A percentile compares a stretch with the other conserved stretches of the same genome.
These are phyloP conservation scores for Verticillium isaacii DNA, from an alignment of 2,329 filamentous ascomycete genomes.

Conservation along the genomic window DNA sequence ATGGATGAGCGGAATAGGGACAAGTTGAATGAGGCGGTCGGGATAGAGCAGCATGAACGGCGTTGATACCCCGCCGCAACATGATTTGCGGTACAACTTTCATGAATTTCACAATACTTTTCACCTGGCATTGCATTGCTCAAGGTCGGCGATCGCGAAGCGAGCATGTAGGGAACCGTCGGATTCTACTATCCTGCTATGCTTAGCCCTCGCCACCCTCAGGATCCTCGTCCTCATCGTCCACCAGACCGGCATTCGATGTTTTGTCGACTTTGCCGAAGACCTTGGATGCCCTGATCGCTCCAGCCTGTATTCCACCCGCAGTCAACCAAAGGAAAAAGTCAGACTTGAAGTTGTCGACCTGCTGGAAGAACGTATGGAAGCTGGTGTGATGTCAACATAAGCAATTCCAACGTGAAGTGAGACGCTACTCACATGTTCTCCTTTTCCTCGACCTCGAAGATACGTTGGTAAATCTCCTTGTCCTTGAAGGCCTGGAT, in stretches of 20 bases:
- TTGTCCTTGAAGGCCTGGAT: conserved; percentile 86
- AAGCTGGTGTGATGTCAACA: conserved; percentile 46
- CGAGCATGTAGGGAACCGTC: neutral
- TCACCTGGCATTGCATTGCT: neutral
- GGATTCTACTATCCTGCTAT: neutral
- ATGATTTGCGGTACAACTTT: neutral
- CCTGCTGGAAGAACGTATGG: conserved; percentile 73
- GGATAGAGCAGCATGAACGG: neutral
- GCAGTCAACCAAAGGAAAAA: conserved; percentile 74
- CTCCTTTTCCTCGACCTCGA: conserved; percentile 80
- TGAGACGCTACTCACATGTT: conserved; percentile 64
- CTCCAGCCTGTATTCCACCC: conserved; percentile 58
- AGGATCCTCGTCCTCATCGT: conserved; percentile 41
- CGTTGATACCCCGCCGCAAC: neutral
- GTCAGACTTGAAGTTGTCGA: conserved; percentile 67
- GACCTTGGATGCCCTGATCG: conserved; percentile 36
- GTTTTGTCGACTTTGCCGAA: conserved; percentile 34
- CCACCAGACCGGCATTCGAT: conserved; percentile 26
- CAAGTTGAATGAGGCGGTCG: too few relatives aligned
- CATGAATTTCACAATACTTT: neutral
- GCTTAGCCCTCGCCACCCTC: conserved; percentile 38
- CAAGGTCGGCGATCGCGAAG: neutral
- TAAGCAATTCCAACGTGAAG: neutral
- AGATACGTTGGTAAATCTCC: conserved; percentile 90
- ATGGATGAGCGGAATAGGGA: neutral